phyloP scores from a whole-genome alignment of 1,284 basidiomycete genomes.

The Fomes fomentarius region DNA sequence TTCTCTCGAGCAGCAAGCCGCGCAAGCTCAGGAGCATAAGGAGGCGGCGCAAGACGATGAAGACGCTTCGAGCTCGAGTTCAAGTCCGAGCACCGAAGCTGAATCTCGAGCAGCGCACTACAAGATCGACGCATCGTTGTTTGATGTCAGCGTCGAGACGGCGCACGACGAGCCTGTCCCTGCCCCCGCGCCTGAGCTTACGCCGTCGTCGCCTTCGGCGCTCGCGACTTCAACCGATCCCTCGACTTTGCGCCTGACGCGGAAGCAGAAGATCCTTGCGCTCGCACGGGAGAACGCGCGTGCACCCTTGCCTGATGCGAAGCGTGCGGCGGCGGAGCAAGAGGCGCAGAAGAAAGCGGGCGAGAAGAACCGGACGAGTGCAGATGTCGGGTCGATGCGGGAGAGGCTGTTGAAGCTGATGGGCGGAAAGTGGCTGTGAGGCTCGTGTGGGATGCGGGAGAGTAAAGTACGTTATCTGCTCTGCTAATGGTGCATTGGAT shows the following conservation, averaged over 20 bases:
- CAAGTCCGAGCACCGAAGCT: background rate
- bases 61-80: background rate
- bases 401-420: constrained; percentile 32
- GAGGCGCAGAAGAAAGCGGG: constrained; percentile 8
- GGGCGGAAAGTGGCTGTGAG: constrained; percentile 24
- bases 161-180: background rate
- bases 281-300: constrained; percentile 32
- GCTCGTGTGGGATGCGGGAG: background rate
- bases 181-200: background rate
- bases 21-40: background rate
- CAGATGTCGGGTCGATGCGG: constrained; percentile 23
- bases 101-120: background rate
- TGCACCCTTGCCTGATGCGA: constrained; percentile 24
- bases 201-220: background rate
- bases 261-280: constrained; percentile 31
- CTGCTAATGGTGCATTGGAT: background rate
- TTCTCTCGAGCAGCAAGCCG: background rate
- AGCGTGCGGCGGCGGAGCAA: background rate
- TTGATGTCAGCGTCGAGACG: background rate
- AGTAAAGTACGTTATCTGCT: background rate
- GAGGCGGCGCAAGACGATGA: background rate
- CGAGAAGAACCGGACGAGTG: constrained; percentile 13
- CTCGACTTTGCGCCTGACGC: constrained; percentile 17
- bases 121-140: background rate
- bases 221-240: background rate